These are phyloP conservation scores for Zea mays DNA, from an alignment of 176 grass and related monocot genomes.

Conservation along the genomic window DNA sequence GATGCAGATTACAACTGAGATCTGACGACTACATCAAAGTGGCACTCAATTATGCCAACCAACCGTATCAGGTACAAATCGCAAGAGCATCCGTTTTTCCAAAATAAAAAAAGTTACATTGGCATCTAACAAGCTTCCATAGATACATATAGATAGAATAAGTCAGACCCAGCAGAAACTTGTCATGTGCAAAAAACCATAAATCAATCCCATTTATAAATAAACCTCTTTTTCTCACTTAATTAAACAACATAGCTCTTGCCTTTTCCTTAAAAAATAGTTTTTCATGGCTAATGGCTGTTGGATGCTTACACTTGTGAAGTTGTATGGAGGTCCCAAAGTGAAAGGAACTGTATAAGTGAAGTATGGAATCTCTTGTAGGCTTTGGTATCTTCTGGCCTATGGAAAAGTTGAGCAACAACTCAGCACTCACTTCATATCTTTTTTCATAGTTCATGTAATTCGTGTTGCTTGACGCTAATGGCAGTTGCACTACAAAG, in stretches of 20 bases:
- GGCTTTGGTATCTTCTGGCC: constrained; percentile 77
- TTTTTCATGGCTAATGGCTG: neutral
- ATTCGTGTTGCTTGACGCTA: constrained; percentile 20
- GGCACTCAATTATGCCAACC: neutral
- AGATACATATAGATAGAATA: neutral
- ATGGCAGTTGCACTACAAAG: too few relatives aligned
- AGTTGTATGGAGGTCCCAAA: constrained; percentile 45
- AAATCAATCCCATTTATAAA: too few relatives aligned
- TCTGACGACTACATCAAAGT: neutral
- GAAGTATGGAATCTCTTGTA: constrained; percentile 86
- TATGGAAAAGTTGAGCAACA: constrained; percentile 20
- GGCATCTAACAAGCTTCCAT: neutral
- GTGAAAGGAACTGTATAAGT: constrained; percentile 46
- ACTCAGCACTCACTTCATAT: neutral
- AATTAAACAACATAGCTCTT: too few relatives aligned
- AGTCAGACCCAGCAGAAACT: too few relatives aligned
- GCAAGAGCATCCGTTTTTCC: neutral
- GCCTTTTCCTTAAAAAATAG: too few relatives aligned
- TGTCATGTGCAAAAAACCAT: too few relatives aligned
- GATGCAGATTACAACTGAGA: neutral
- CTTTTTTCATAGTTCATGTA: constrained; percentile 26
- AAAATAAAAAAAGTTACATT: neutral
- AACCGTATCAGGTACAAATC: neutral
- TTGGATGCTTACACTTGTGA: constrained; percentile 41
- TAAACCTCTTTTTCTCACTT: too few relatives aligned